A percentile compares a stretch with the other conserved stretches of the same genome.
Conservation (phyloP, 192 early-diverging fungal genomes). For the Podila epicladia region DNA sequence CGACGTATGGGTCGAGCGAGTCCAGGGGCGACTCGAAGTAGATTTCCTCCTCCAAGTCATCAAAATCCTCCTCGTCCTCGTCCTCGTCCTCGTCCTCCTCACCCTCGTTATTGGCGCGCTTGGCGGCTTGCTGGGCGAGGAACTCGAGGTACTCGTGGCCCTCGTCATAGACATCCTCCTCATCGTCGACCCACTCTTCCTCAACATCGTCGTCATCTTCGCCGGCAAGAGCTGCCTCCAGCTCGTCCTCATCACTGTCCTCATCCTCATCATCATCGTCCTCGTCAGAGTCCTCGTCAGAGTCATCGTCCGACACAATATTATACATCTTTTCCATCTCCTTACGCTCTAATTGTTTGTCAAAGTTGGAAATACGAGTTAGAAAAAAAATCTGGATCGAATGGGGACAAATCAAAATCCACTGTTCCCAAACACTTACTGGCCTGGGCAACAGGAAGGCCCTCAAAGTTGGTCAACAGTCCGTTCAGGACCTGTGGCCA, state of each 20-base stretch:
- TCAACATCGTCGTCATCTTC: conserved; percentile 57
- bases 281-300: conserved; percentile 32
- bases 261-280: conserved; percentile 61
- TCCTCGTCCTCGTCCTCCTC: conserved; percentile 52
- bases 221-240: conserved; percentile 31
- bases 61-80: conserved; percentile 72
- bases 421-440: conserved; percentile 45
- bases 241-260: conserved; percentile 58
- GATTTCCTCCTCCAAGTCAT: conserved; percentile 79
- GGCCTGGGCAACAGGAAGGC: conserved; percentile 75
- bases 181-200: conserved; percentile 68
- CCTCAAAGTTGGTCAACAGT: conserved; percentile 77
- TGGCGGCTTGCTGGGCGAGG: conserved; percentile 54
- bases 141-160: conserved; percentile 56
- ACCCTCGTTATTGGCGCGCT: conserved; percentile 55
- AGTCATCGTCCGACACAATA: conserved; percentile 21
- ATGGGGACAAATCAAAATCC: not conserved
- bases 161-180: conserved; percentile 58
- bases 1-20: conserved; percentile 76
- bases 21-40: conserved; percentile 84
- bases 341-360: conserved; percentile 24
- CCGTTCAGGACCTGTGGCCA: conserved; percentile 81
- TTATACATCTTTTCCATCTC: conserved; percentile 51
- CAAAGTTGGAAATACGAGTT: conserved; percentile 2
- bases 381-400: not conserved